A percentile compares a stretch with the other conserved stretches of the same genome.
Evolutionary conservation across 106 monocot genomes (phyloP).

Genomic region (Dioscorea dumetorum): DNA sequence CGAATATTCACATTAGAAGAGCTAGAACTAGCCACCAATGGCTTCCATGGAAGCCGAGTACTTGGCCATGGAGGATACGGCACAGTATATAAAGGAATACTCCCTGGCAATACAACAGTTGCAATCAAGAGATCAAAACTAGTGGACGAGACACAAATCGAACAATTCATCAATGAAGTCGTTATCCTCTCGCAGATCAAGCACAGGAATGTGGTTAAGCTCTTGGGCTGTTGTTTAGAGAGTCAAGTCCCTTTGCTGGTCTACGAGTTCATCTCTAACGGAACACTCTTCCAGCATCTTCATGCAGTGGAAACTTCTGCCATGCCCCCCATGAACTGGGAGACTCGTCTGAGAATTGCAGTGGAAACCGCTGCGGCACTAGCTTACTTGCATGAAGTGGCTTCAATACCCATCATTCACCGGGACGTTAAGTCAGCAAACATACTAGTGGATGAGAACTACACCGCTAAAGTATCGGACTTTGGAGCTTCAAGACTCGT

Average conservation of each 20-base stretch:
- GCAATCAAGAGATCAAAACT: slow-evolving; percentile 47
- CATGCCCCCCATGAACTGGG: slow-evolving; percentile 20
- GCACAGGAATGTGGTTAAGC: slow-evolving; percentile 33
- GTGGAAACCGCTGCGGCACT: slow-evolving; percentile 26
- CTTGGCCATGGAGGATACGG: slow-evolving; percentile 44
- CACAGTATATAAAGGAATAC: slow-evolving; percentile 39
- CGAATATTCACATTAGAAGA: slow-evolving; percentile 31
- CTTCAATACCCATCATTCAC: slow-evolving; percentile 29
- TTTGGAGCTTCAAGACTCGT: slow-evolving; percentile 42
- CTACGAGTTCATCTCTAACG: slow-evolving; percentile 52
- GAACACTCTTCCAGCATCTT: slow-evolving; percentile 33
- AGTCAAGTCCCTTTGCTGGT: slow-evolving; percentile 42
- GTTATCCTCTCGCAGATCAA: slow-evolving; percentile 33
- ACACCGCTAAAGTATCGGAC: slow-evolving; percentile 41
- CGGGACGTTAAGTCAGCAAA: slow-evolving; percentile 42
- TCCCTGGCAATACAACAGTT: slow-evolving; percentile 9
- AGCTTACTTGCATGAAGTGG: slow-evolving; percentile 28
- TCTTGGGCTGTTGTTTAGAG: slow-evolving; percentile 45
- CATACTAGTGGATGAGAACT: slow-evolving; percentile 33
- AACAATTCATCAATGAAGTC: slow-evolving; percentile 47
- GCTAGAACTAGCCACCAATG: slow-evolving; percentile 32
- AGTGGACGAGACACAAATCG: slow-evolving; percentile 22
- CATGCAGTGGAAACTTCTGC: background rate
- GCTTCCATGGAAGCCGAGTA: slow-evolving; percentile 19
- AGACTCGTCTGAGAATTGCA: slow-evolving; percentile 27